phyloP scores from a whole-genome alignment of 495 filamentous ascomycete species.

The Neurospora discreta region DNA sequence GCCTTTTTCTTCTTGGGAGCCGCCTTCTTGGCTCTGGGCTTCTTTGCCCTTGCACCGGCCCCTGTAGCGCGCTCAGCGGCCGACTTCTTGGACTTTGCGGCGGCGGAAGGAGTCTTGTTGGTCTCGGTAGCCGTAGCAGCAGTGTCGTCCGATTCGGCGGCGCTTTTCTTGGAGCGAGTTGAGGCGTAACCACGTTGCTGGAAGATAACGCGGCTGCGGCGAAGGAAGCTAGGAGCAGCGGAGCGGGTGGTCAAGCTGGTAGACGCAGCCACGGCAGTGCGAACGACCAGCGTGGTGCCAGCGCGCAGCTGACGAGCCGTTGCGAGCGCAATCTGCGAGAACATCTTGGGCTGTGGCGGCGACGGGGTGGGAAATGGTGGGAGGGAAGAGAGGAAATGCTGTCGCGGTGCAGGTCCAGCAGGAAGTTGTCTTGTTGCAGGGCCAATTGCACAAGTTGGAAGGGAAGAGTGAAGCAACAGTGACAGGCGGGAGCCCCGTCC shows the following conservation, averaged over 20 bases:
- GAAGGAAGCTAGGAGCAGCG: neutral
- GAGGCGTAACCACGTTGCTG: constrained; percentile 5
- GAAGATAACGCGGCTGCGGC: constrained; percentile 5
- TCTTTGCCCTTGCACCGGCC: constrained; percentile 4
- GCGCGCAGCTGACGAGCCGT: constrained; percentile 13
- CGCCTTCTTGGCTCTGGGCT: neutral
- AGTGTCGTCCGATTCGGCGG: neutral
- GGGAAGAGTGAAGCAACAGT: neutral
- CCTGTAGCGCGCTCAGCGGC: constrained; percentile 7
- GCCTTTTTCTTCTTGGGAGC: constrained; percentile 7
- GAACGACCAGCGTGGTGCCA: constrained; percentile 1
- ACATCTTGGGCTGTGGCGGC: constrained; percentile 12
- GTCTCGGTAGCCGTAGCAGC: constrained; percentile 1
- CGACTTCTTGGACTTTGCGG: constrained; percentile 4
- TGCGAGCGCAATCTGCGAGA: constrained; percentile 17
- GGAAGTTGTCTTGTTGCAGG: constrained; percentile 8
- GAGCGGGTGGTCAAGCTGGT: neutral
- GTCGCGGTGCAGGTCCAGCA: neutral
- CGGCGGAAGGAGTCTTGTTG: constrained; percentile 15
- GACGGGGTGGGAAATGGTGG: constrained; percentile 1
- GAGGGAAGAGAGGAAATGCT: neutral
- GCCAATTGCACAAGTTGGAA: neutral
- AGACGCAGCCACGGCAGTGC: neutral
- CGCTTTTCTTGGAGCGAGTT: neutral
- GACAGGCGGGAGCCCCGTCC: neutral